A percentile compares a stretch with the other conserved stretches of the same genome.
phyloP scores from a whole-genome alignment of 257 asterid species.

The Nicotiana paniculata region DNA sequence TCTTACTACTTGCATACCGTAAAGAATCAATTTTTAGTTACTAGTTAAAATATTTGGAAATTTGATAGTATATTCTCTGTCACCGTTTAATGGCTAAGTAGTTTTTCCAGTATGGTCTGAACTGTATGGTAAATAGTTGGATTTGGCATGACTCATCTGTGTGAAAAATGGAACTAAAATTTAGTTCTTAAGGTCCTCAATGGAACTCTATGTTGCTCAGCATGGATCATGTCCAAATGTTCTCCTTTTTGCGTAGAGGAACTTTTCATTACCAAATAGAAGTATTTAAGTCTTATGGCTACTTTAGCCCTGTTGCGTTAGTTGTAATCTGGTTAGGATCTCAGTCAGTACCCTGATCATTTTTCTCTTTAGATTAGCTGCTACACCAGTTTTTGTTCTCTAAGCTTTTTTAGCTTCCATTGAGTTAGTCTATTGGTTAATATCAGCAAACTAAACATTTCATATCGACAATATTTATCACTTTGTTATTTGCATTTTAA shows the following conservation, averaged over 20 bases:
- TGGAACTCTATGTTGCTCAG: background rate
- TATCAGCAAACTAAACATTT: background rate
- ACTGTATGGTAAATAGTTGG: background rate
- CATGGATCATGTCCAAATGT: background rate
- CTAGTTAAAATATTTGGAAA: background rate
- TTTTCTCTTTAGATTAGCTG: background rate
- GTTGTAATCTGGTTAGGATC: background rate
- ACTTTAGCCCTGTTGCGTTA: background rate
- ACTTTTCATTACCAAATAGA: background rate
- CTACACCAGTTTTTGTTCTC: background rate
- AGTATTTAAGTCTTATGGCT: background rate
- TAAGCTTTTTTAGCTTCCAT: background rate
- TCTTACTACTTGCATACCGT: background rate
- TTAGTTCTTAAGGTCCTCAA: background rate
- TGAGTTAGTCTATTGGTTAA: background rate
- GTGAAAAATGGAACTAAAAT: background rate
- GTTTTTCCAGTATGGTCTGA: background rate
- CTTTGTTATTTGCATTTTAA: background rate
- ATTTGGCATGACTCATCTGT: background rate
- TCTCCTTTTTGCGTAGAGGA: background rate
- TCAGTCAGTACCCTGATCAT: background rate
- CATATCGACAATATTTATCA: background rate
- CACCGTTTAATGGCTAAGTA: background rate
- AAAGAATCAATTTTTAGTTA: background rate
- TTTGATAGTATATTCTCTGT: background rate